These are phyloP conservation scores for Polygonum aviculare DNA, from an alignment of 148 eudicot genomes.

Conservation along the genomic window DNA sequence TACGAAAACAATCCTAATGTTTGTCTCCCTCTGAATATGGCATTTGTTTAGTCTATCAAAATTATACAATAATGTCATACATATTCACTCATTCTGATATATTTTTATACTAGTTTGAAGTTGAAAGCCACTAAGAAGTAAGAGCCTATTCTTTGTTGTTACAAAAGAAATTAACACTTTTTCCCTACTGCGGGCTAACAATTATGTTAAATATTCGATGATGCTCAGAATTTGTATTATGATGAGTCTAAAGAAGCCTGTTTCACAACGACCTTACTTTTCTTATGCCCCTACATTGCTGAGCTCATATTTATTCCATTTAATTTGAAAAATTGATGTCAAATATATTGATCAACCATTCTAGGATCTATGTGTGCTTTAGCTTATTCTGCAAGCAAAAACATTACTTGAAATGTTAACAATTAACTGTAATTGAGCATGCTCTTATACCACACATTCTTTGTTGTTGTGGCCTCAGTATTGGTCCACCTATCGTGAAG, in stretches of 20 bases:
- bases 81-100: background rate
- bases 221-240: background rate
- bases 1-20: constrained; percentile 25
- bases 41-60: background rate
- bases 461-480: background rate
- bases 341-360: background rate
- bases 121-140: background rate
- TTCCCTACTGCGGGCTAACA: background rate
- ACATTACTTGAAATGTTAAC: background rate
- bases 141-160: background rate
- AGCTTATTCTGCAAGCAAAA: background rate
- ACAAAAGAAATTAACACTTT: background rate
- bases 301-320: background rate
- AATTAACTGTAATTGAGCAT: background rate
- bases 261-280: background rate
- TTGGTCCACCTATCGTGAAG: background rate
- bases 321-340: background rate
- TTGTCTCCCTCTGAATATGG: background rate
- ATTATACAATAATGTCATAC: background rate
- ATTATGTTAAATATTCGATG: background rate
- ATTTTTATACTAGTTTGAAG: background rate
- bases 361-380: background rate
- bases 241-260: background rate
- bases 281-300: background rate
- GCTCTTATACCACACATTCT: background rate